Evolutionary conservation across 495 filamentous ascomycete species (phyloP).

Genomic region (Podospora comata): DNA sequence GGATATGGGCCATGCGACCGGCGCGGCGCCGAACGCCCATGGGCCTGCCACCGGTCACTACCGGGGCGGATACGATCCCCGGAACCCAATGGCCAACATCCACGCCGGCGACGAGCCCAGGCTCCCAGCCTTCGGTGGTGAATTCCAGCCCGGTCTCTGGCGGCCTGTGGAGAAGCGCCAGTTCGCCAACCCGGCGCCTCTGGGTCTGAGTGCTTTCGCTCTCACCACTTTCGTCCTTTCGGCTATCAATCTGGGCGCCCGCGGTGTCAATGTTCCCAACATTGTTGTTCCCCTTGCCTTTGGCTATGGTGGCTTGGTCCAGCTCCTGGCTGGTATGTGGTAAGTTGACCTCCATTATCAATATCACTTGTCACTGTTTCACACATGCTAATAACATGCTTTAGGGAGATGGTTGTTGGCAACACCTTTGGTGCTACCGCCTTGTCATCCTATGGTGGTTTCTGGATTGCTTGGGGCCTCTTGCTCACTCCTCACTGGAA

Average conservation of each 20-base stretch:
- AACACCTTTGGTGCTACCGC: conserved; percentile 98
- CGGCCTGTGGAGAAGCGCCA: conserved; percentile 70
- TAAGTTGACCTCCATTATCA: conserved; percentile 49
- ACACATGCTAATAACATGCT: conserved; percentile 11
- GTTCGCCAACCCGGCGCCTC: conserved; percentile 83
- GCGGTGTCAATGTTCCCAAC: conserved; percentile 58
- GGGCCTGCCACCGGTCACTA: conserved; percentile 22
- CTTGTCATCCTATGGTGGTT: conserved; percentile 93
- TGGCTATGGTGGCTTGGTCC: conserved; percentile 84
- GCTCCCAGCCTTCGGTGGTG: conserved; percentile 87
- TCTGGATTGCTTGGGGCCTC: conserved; percentile 93
- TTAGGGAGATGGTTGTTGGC: conserved; percentile 95
- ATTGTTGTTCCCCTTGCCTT: conserved; percentile 69
- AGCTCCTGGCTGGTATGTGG: conserved; percentile 97
- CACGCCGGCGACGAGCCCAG: conserved; percentile 58
- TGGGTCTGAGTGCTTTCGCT: conserved; percentile 86
- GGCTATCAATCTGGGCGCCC: conserved; percentile 72
- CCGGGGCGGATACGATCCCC: conserved; percentile 49
- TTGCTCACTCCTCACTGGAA: conserved; percentile 67
- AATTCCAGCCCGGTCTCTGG: conserved; percentile 94
- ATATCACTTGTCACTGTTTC: background rate
- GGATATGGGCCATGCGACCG: conserved; percentile 30
- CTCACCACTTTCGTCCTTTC: conserved; percentile 93
- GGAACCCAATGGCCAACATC: conserved; percentile 68
- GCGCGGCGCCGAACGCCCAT: conserved; percentile 28